Percentiles rank a stretch among this genome's conserved stretches.
Evolutionary conservation across 768 basidiomycete species (phyloP).

Genomic region (Collybiopsis confluens): DNA sequence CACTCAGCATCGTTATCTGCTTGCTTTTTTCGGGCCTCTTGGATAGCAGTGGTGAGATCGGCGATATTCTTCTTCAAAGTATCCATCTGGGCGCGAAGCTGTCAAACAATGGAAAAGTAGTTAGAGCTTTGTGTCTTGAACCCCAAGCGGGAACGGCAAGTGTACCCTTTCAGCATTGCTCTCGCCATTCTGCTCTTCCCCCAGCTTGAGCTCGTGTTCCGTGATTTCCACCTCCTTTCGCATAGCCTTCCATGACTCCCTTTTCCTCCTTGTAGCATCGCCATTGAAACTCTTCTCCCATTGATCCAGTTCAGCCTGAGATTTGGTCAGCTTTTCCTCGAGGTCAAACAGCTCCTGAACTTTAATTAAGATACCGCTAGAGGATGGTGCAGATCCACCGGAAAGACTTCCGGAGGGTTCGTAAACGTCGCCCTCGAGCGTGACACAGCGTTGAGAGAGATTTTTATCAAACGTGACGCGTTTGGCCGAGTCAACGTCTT

Average conservation of each 20-base stretch:
- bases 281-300: conserved; percentile 42
- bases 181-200: conserved; percentile 81
- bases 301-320: conserved; percentile 38
- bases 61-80: conserved; percentile 59
- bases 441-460: conserved; percentile 78
- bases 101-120: neutral
- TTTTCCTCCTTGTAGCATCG: conserved; percentile 44
- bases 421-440: conserved; percentile 92
- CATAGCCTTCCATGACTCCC: conserved; percentile 59
- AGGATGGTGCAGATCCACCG: conserved; percentile 82
- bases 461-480: conserved; percentile 75
- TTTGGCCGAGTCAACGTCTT: conserved; percentile 83
- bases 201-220: conserved; percentile 76
- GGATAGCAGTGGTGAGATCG: conserved; percentile 53
- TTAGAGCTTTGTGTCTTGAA: neutral
- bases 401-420: conserved; percentile 93
- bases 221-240: conserved; percentile 81
- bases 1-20: conserved; percentile 70
- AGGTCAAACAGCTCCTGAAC: conserved; percentile 79
- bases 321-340: conserved; percentile 54
- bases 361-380: conserved; percentile 69
- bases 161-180: conserved; percentile 87
- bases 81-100: conserved; percentile 83
- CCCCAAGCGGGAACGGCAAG: conserved; percentile 5
- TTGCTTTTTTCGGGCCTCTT: conserved; percentile 72